Evolutionary conservation across 371 early-diverging fungal species (phyloP).

Genomic region (Chytridium lagenaria): DNA sequence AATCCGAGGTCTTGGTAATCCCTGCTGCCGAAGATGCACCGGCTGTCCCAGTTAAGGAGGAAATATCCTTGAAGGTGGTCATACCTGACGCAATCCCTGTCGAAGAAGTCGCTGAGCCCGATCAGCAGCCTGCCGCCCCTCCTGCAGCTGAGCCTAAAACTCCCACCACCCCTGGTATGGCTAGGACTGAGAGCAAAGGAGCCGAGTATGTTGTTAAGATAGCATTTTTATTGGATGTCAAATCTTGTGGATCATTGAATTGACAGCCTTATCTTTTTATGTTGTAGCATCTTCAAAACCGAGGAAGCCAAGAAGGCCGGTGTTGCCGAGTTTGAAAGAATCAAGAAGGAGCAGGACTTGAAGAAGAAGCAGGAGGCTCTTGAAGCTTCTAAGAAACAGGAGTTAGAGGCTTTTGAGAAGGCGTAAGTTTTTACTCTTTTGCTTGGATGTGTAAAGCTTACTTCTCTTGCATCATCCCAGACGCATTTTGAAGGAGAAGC

Average conservation of each 20-base stretch:
- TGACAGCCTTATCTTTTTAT: neutral
- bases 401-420: constrained; percentile 38
- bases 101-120: too few relatives aligned
- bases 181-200: neutral
- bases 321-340: constrained; percentile 31
- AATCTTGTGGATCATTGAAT: neutral
- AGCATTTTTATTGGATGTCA: neutral
- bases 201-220: neutral
- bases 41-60: too few relatives aligned
- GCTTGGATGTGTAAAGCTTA: too few relatives aligned
- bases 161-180: neutral
- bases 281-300: constrained; percentile 7
- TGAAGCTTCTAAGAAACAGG: constrained; percentile 24
- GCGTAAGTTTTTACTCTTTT: constrained; percentile 21
- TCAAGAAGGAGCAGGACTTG: constrained; percentile 23
- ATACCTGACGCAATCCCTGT: too few relatives aligned
- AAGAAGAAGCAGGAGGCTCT: constrained; percentile 9
- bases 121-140: neutral
- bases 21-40: too few relatives aligned
- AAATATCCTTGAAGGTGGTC: too few relatives aligned
- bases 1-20: neutral
- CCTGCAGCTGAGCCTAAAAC: constrained; percentile 4
- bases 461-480: neutral
- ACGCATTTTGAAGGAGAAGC: constrained; percentile 39
- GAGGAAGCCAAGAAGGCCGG: constrained; percentile 25